These are phyloP conservation scores for Aegilops bicornis DNA, from an alignment of 176 grass and related monocot genomes.

Conservation along the genomic window DNA sequence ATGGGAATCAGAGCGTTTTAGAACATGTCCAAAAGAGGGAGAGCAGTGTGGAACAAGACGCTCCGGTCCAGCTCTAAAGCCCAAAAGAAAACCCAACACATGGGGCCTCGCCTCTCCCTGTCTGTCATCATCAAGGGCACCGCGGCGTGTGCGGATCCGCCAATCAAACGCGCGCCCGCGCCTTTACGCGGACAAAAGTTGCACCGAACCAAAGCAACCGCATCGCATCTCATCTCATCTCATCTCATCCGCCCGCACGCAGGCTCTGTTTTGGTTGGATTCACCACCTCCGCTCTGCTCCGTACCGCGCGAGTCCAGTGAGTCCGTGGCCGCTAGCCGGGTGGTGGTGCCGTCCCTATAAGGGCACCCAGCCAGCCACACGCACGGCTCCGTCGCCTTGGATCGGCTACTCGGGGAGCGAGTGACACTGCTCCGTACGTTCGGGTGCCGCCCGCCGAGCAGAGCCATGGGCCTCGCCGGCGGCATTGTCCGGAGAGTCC, in stretches of 20 bases:
- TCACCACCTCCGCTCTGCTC: background rate
- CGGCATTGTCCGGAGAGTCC: constrained; percentile 63
- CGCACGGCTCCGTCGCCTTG: background rate
- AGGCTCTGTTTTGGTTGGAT: constrained; percentile 35
- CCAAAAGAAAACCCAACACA: constrained; percentile 61
- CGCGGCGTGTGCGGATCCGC: constrained; percentile 44
- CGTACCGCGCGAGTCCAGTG: background rate
- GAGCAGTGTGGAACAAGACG: constrained; percentile 46
- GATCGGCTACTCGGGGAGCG: background rate
- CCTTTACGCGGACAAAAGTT: constrained; percentile 43
- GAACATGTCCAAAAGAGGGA: background rate
- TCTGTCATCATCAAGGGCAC: constrained; percentile 29
- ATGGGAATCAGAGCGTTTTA: background rate
- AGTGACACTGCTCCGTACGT: too few species aligned
- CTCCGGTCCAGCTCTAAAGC: constrained; percentile 90
- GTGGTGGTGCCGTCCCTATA: background rate
- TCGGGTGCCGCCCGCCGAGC: too few species aligned
- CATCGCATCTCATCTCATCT: background rate
- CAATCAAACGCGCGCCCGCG: constrained; percentile 52
- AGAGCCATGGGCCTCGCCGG: constrained; percentile 65
- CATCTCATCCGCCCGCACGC: background rate
- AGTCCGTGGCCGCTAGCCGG: background rate
- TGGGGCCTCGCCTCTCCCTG: constrained; percentile 18
- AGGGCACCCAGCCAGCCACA: background rate
- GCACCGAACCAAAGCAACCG: constrained; percentile 36